Percentiles rank a stretch among this genome's conserved stretches.
Evolutionary conservation across 768 basidiomycete species (phyloP).

Genomic region (Leccinum variicolor): DNA sequence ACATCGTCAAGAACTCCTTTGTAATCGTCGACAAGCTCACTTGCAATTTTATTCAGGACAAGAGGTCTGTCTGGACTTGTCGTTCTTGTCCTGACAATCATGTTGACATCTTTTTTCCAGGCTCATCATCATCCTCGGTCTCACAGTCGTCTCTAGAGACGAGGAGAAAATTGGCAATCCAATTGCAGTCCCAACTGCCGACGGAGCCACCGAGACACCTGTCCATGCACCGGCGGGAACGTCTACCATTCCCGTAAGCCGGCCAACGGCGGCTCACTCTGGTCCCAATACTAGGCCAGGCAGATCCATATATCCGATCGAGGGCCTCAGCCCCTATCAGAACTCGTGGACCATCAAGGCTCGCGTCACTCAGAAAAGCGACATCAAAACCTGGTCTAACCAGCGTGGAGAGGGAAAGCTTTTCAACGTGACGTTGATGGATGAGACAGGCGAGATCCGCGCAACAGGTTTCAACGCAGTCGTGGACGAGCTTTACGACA

Average conservation of each 20-base stretch:
- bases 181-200: constrained; percentile 31
- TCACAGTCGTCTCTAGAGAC: constrained; percentile 52
- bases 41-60: constrained; percentile 79
- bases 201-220: constrained; percentile 20
- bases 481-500: constrained; percentile 81
- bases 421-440: constrained; percentile 91
- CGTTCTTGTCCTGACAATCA: not conserved
- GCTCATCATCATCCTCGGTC: constrained; percentile 73
- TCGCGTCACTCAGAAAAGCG: constrained; percentile 84
- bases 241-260: constrained; percentile 21
- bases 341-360: constrained; percentile 99
- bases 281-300: constrained; percentile 16
- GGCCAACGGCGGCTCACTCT: constrained; percentile 6
- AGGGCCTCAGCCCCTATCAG: constrained; percentile 92
- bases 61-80: constrained; percentile 52
- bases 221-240: constrained; percentile 27
- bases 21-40: constrained; percentile 72
- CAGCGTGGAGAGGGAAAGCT: constrained; percentile 90
- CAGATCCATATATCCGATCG: constrained; percentile 72
- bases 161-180: constrained; percentile 78
- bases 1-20: constrained; percentile 63
- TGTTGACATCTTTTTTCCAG: constrained; percentile 36
- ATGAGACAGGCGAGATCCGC: constrained; percentile 89
- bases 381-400: constrained; percentile 89
- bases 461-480: constrained; percentile 88